Percentiles rank a stretch among this genome's conserved stretches.
Evolutionary conservation across 805 yeast species (phyloP).

Genomic region (Priceomyces melissophilus): DNA sequence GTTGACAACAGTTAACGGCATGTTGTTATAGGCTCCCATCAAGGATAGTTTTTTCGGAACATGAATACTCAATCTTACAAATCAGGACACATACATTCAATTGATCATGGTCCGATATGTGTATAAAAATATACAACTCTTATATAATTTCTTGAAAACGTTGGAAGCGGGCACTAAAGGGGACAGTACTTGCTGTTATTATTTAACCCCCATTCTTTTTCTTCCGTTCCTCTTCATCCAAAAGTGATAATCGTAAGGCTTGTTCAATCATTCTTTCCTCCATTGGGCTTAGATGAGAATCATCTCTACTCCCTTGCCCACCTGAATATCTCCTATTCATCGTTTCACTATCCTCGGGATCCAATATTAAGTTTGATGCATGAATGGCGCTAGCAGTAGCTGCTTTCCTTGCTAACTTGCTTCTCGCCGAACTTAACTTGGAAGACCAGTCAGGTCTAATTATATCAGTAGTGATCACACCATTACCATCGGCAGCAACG

Average conservation of each 20-base stretch:
- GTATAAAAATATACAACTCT: too few species aligned
- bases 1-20: too few species aligned
- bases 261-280: constrained; percentile 81
- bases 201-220: constrained; percentile 11
- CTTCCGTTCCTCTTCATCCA: constrained; percentile 63
- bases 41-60: too few species aligned
- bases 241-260: constrained; percentile 70
- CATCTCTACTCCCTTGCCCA: constrained; percentile 12
- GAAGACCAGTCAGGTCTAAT: constrained; percentile 93
- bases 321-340: constrained; percentile 12
- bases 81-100: too few species aligned
- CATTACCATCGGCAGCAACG: constrained; percentile 61
- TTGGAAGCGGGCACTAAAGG: not conserved
- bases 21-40: too few species aligned
- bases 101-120: too few species aligned
- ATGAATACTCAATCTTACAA: too few species aligned
- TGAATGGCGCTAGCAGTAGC: constrained; percentile 95
- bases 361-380: constrained; percentile 70
- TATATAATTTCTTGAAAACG: too few species aligned
- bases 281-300: constrained; percentile 17
- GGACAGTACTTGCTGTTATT: constrained; percentile 1
- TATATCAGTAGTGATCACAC: constrained; percentile 73
- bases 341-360: constrained; percentile 14
- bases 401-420: constrained; percentile 75
- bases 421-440: constrained; percentile 66